phyloP scores from a whole-genome alignment of 2,329 filamentous ascomycete species.

The Anthostomella pinea region DNA sequence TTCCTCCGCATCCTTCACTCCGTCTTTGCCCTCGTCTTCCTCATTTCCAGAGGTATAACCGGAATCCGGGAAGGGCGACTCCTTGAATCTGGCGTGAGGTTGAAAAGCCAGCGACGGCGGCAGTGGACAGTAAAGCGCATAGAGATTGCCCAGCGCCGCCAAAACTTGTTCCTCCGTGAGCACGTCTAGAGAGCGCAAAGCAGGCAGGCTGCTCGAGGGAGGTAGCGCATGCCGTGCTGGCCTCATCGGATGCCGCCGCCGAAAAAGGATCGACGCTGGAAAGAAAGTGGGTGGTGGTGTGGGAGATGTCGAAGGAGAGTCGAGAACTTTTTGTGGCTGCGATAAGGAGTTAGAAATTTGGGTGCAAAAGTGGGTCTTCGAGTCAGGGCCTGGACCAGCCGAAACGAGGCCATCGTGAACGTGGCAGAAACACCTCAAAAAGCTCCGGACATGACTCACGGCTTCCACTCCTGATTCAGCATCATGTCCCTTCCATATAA shows the following conservation, averaged over 20 bases:
- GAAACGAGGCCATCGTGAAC: slow-evolving; percentile 26
- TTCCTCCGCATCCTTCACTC: slow-evolving; percentile 26
- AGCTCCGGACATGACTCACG: slow-evolving; percentile 11
- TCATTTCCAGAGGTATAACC: slow-evolving; percentile 30
- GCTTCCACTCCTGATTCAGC: slow-evolving; percentile 6
- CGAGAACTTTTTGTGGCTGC: not conserved
- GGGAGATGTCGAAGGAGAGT: slow-evolving; percentile 2
- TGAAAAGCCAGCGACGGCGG: slow-evolving; percentile 26
- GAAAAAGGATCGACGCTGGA: not conserved
- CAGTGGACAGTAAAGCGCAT: slow-evolving; percentile 39
- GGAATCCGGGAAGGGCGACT: slow-evolving; percentile 24
- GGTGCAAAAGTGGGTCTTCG: slow-evolving; percentile 13
- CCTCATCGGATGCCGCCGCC: slow-evolving; percentile 20
- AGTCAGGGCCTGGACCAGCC: slow-evolving; percentile 16
- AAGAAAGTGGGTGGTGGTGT: slow-evolving; percentile 2
- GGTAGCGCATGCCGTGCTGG: slow-evolving; percentile 32
- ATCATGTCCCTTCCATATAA: not conserved
- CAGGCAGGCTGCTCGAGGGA: slow-evolving; percentile 42
- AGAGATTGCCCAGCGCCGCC: slow-evolving; percentile 32
- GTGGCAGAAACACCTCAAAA: slow-evolving; percentile 13
- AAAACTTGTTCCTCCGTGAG: slow-evolving; percentile 31
- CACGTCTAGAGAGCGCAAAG: slow-evolving; percentile 31
- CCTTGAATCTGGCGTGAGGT: slow-evolving; percentile 14
- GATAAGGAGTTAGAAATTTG: slow-evolving; percentile 1
- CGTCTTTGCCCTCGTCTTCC: slow-evolving; percentile 12